A percentile compares a stretch with the other conserved stretches of the same genome.
These are phyloP conservation scores for Cornus kousa DNA, from an alignment of 148 eudicot genomes.

Conservation along the genomic window DNA sequence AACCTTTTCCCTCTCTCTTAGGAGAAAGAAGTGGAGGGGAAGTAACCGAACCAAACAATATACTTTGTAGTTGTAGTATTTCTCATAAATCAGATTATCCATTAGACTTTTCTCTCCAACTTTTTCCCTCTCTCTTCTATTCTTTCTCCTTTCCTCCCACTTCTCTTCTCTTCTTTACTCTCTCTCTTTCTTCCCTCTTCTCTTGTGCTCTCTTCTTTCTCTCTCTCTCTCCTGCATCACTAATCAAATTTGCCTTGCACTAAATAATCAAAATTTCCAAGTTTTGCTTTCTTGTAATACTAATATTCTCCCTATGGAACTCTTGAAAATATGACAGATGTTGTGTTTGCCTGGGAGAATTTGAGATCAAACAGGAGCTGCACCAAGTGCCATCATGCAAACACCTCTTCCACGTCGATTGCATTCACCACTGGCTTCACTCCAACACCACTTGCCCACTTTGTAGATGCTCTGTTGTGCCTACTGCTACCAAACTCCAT, in stretches of 20 bases:
- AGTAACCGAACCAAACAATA: too few relatives aligned
- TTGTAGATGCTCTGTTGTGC: constrained; percentile 56
- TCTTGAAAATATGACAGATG: constrained; percentile 40
- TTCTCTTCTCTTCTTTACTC: too few relatives aligned
- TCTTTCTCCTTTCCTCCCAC: too few relatives aligned
- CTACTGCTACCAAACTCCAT: not conserved
- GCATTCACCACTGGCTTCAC: constrained; percentile 76
- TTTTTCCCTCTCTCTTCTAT: too few relatives aligned
- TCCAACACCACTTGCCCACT: constrained; percentile 85
- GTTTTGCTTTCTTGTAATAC: not conserved
- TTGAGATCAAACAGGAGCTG: constrained; percentile 66
- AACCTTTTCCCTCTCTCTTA: too few relatives aligned
- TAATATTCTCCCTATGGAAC: not conserved
- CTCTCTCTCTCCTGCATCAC: too few relatives aligned
- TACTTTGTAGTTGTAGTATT: too few relatives aligned
- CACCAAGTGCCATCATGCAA: constrained; percentile 58
- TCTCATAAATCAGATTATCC: not conserved
- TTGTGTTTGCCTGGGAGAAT: constrained; percentile 95
- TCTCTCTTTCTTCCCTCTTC: too few relatives aligned
- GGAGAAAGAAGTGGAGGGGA: too few relatives aligned
- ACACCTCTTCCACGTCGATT: constrained; percentile 76
- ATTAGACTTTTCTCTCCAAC: too few relatives aligned
- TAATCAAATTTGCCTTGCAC: too few relatives aligned
- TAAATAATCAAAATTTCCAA: not conserved
- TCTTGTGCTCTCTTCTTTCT: too few relatives aligned